These are phyloP conservation scores for Arabis alpina DNA, from an alignment of 345 rosid genomes.

Conservation along the genomic window DNA sequence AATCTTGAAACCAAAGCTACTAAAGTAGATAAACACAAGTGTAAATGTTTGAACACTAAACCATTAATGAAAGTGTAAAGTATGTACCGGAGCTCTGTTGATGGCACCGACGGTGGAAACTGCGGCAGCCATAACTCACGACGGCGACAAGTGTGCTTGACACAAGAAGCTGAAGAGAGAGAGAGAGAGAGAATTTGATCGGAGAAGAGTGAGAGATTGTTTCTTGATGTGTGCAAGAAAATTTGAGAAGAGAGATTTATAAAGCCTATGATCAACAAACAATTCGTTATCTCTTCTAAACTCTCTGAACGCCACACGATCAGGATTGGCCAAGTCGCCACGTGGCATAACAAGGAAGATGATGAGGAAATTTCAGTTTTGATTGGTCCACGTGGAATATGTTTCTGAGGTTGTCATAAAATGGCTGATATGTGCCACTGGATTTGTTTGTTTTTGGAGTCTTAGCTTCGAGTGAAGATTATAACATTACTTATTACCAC, in stretches of 20 bases:
- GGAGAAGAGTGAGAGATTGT: constrained; percentile 20
- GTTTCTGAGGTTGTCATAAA: constrained; percentile 36
- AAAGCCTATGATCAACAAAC: constrained; percentile 35
- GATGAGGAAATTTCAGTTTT: constrained; percentile 18
- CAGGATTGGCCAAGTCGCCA: constrained; percentile 35
- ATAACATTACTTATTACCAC: constrained; percentile 38
- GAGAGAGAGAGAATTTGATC: constrained; percentile 29
- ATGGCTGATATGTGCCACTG: constrained; percentile 28
- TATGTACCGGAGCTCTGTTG: constrained; percentile 71
- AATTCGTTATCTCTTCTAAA: constrained; percentile 43
- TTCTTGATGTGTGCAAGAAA: constrained; percentile 29
- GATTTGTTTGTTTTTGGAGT: constrained; percentile 10
- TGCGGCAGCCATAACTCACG: constrained; percentile 70
- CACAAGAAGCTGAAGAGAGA: constrained; percentile 34
- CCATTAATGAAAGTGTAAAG: background rate
- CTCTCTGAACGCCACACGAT: constrained; percentile 41
- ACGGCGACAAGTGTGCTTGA: constrained; percentile 29
- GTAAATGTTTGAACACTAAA: background rate
- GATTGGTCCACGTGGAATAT: constrained; percentile 43
- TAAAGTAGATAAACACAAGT: too few species aligned
- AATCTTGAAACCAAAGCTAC: constrained; percentile 4
- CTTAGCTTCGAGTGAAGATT: constrained; percentile 34
- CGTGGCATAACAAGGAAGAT: constrained; percentile 31
- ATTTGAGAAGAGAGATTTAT: constrained; percentile 28
- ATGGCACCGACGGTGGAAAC: constrained; percentile 78